These are phyloP conservation scores for Ostreobium quekettii DNA, from an alignment of 139 green algal species.

Conservation along the genomic window DNA sequence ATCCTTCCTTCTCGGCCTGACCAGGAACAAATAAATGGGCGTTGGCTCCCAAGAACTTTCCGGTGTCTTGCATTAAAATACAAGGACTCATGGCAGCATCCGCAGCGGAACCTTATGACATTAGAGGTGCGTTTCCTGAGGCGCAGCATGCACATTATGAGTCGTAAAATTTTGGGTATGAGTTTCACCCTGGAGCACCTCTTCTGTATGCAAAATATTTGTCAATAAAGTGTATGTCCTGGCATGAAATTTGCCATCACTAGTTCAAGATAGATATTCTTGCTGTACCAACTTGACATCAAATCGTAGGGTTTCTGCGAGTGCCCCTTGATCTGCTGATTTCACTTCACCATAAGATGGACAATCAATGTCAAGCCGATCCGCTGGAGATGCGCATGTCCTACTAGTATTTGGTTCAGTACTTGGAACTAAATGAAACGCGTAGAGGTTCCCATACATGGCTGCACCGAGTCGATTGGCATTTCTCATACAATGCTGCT, in stretches of 20 bases:
- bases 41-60: background rate
- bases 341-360: background rate
- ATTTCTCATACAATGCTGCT: background rate
- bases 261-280: background rate
- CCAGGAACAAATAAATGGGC: background rate
- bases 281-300: background rate
- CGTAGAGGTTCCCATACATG: background rate
- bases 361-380: background rate
- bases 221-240: too few species aligned
- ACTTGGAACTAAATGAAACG: background rate
- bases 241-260: background rate
- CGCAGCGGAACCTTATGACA: background rate
- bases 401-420: too few species aligned
- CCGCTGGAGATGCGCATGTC: background rate
- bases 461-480: background rate
- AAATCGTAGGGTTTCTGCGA: background rate
- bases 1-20: slow-evolving; percentile 56
- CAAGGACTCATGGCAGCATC: background rate
- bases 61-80: background rate
- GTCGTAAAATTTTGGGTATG: too few species aligned
- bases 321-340: background rate
- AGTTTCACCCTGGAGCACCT: too few species aligned
- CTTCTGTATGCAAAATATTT: too few species aligned
- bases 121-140: background rate
- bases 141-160: too few species aligned